Base-by-base conservation (phyloP, 2,329 filamentous ascomycete genomes). In the Verruconis gallopava region DNA sequence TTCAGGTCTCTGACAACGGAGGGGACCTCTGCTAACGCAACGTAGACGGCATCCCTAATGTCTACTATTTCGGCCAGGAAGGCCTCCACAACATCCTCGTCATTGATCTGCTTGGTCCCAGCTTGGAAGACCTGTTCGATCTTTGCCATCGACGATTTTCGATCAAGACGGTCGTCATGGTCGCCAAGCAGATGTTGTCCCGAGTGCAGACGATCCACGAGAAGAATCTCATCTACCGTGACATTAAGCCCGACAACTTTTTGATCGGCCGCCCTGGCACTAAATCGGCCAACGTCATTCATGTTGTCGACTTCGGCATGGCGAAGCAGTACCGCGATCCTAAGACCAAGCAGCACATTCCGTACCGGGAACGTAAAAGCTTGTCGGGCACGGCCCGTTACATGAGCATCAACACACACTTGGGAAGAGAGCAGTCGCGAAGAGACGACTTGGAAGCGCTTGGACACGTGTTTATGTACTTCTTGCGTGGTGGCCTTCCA, bases 231-330 rank as follows among this genome's bases (percentile, higher is more conserved):
- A 96, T 98, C 62, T 96, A 98, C 66, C 81, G 91, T 52, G 91
- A 98, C 59, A 96, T 98, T 72, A 98, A 98, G 65, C 91, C 91
- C 44, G 91, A 98, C 69, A 98, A 98, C 70, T 96, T 98, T 68
- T 75, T 98, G 49, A 95, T 96, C 54, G 91, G 91, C 42, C 79
- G 89, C 38, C 86, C 86, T 0, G 81, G 79, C 53, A 88, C 86
- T 47, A 96, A 96, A 67, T 75, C 84, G n/a, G 84, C 88, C 55
- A 96, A 95, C 61, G 86, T 96, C 44, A 95, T 98, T 51, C 89
- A 98, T 58, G 91, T 96, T 28, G 88, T 98, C 55, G 91, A 98
- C 63, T 98, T 98, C 56, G 91, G 91, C 55, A 96, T 98, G 91
- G 91, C 91, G 49, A 98, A 98, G 70, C 91, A 96, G 63, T 98